Evolutionary conservation across 2,329 filamentous ascomycete genomes (phyloP).

Genomic region (Botrytis fragariae): DNA sequence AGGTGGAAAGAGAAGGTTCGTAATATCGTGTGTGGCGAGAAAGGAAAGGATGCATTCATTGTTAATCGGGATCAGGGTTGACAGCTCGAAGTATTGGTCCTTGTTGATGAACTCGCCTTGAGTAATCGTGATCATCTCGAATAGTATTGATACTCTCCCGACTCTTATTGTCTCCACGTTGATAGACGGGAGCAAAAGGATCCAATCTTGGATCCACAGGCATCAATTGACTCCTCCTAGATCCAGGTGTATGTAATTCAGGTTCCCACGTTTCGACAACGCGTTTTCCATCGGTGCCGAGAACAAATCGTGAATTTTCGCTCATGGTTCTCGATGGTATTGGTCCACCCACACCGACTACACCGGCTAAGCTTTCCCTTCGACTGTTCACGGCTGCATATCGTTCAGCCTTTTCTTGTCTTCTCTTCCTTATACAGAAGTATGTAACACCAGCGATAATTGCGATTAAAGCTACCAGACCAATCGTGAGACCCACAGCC

Average conservation of each 20-base stretch:
- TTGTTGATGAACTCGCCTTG: constrained; percentile 49
- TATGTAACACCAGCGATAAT: constrained; percentile 41
- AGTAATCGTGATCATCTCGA: constrained; percentile 65
- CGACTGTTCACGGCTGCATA: constrained; percentile 27
- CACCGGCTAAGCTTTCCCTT: constrained; percentile 24
- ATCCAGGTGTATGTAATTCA: constrained; percentile 24
- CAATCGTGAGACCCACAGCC: constrained; percentile 53
- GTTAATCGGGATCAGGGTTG: constrained; percentile 51
- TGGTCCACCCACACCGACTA: constrained; percentile 26
- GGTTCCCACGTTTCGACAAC: constrained; percentile 38
- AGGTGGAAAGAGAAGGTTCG: constrained; percentile 13
- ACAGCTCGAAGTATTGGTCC: constrained; percentile 55
- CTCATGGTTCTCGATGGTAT: constrained; percentile 38
- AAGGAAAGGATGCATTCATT: constrained; percentile 21
- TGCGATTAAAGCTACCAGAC: constrained; percentile 47
- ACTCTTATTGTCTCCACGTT: constrained; percentile 53
- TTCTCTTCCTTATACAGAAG: constrained; percentile 47
- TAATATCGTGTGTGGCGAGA: constrained; percentile 19
- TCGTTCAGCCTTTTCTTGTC: constrained; percentile 43
- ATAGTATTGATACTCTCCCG: constrained; percentile 63
- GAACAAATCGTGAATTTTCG: constrained; percentile 39
- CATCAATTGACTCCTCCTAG: constrained; percentile 54
- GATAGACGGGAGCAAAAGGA: constrained; percentile 57
- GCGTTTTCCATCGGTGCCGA: constrained; percentile 38
- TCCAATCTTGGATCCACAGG: constrained; percentile 63